Base-by-base conservation (phyloP, 768 basidiomycete species). In the Cyclocybe aegerita region DNA sequence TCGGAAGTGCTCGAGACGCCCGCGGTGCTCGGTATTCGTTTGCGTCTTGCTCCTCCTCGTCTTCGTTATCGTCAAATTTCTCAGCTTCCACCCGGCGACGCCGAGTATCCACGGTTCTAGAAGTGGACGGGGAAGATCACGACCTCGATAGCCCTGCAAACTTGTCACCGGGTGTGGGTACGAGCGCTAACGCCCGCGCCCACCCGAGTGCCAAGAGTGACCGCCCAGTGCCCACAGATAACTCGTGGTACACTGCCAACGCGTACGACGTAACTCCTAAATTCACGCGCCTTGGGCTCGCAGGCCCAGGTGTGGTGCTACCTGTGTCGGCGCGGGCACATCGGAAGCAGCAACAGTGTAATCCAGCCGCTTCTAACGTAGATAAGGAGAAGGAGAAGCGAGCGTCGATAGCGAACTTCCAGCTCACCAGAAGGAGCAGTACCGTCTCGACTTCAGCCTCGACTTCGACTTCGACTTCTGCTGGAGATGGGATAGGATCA, bases 251-350 rank as follows among this genome's bases (percentile, higher is more conserved):
- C 46, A 59, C 70, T n/a, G 32, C 64, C 30, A 67, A 63, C 39
- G 51, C 69, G 0, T 75, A 70, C 50, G 65, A 59, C 6, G 59
- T 55, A 6, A 74, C 67, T 1, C 77, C 77, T 4, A 66, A 65
- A 17, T 79, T 79, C 57, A 65, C 69, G 31, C 66, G 75, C 4
- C 62, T 74, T 32, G 64, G 70, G 10, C 58, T 78, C 8, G 52
- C 65, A 2, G 54, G 64, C 2, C 50, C 69, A 1, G 53, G 58
- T 12, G 70, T 77, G 11, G 66, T 78, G 7, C 62, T 79, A 34
- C 77, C 76, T n/a, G 53, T 76, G 2, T 64, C 70, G 15, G 71
- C 71, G 7, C 66, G 68, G 38, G 64, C 69, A 35, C 66, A 66
- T 30, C 52, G 55, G 32, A 54, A 42, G 37, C 50, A 59, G 9